These are phyloP conservation scores for Emiliania huxleyi DNA, from an alignment of 78 protist genomes.

Conservation along the genomic window DNA sequence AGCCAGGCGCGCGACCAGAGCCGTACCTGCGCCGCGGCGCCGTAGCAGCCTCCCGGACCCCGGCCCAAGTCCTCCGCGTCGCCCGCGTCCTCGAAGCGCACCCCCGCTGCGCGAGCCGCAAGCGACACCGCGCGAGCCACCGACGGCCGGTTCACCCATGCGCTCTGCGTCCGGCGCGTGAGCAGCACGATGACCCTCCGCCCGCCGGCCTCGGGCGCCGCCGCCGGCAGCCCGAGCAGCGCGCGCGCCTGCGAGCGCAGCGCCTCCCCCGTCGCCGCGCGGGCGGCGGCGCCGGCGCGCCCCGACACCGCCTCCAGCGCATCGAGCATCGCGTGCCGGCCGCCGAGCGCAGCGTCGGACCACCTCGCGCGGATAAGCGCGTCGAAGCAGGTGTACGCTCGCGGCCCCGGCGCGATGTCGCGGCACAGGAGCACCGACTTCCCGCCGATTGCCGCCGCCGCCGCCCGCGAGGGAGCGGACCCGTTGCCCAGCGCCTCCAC, in stretches of 20 bases:
- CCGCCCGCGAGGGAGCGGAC: background rate
- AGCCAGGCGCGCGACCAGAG: background rate
- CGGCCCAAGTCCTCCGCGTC: background rate
- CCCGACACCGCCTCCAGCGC: background rate
- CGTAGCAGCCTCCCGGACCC: background rate
- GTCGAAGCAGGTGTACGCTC: background rate
- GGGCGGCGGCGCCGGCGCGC: background rate
- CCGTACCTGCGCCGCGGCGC: background rate
- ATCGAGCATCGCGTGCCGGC: background rate
- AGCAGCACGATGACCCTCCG: background rate
- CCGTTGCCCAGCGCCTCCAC: background rate
- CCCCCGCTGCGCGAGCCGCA: background rate
- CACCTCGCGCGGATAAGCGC: background rate
- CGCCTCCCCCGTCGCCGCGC: background rate
- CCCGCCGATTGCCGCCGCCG: background rate
- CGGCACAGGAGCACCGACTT: background rate
- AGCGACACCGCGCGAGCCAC: background rate
- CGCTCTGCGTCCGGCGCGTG: background rate
- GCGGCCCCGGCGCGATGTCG: background rate
- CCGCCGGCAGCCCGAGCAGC: background rate
- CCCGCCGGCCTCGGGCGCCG: background rate
- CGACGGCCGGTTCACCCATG: background rate
- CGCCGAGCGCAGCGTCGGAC: background rate
- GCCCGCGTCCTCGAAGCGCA: background rate
- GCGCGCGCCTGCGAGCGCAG: background rate